phyloP scores from a whole-genome alignment of 1,139 yeast species.

The Hyphopichia pseudoburtonii region DNA sequence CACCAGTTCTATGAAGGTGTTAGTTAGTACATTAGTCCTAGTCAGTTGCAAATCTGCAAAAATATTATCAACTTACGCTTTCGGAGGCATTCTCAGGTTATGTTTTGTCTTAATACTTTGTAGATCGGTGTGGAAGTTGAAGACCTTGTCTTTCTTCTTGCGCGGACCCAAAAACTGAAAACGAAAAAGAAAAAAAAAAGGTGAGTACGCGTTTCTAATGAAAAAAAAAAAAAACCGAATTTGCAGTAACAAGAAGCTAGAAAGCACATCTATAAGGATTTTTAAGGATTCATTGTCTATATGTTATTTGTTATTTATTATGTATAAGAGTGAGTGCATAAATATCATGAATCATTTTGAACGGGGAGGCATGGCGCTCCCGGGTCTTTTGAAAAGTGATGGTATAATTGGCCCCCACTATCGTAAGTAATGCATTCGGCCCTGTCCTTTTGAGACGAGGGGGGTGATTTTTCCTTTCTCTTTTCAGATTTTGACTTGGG shows the following conservation, averaged over 20 bases:
- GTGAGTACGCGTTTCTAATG: not conserved
- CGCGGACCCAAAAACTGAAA: too few species aligned
- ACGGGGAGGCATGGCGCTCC: too few species aligned
- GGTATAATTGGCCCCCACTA: not conserved
- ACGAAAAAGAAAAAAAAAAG: too few species aligned
- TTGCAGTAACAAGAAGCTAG: too few species aligned
- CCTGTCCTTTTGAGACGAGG: not conserved
- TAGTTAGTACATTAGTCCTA: slow-evolving; percentile 1
- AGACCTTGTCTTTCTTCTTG: too few species aligned
- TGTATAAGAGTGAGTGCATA: too few species aligned
- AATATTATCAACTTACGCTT: slow-evolving; percentile 1
- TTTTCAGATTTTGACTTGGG: not conserved
- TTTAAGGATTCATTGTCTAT: not conserved
- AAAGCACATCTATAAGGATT: not conserved
- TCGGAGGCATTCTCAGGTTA: slow-evolving; percentile 5
- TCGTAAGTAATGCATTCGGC: not conserved
- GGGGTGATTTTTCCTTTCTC: not conserved
- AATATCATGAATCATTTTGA: too few species aligned
- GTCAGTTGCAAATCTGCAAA: not conserved
- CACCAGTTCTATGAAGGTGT: not conserved
- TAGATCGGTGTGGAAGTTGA: too few species aligned
- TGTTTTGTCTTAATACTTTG: too few species aligned
- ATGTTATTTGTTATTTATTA: too few species aligned
- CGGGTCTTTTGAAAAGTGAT: too few species aligned
- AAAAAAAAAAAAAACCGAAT: too few species aligned